Conservation (phyloP, 1,139 yeast genomes). For the Debaryomycetaceae sp. region DNA sequence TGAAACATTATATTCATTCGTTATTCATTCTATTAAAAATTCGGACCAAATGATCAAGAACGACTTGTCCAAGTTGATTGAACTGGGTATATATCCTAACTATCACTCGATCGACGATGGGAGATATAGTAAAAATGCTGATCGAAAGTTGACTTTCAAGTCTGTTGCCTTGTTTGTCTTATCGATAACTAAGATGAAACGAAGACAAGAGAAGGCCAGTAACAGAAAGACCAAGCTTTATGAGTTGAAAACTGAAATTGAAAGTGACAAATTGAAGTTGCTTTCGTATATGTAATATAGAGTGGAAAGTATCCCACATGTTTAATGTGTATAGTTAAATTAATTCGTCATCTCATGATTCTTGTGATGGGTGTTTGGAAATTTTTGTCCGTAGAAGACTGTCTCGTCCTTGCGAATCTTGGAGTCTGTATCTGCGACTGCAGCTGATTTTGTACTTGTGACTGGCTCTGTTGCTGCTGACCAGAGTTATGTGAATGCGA, state of each 20-base stretch:
- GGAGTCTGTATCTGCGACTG: constrained; percentile 31
- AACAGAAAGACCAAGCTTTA: constrained; percentile 21
- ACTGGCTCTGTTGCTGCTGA: constrained; percentile 8
- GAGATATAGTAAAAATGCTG: constrained; percentile 4
- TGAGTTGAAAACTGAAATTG: constrained; percentile 29
- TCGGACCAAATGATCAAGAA: constrained; percentile 37
- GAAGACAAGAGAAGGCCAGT: constrained; percentile 28
- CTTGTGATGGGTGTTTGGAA: constrained; percentile 44
- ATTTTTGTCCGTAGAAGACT: constrained; percentile 36
- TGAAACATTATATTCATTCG: constrained; percentile 48
- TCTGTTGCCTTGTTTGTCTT: constrained; percentile 50
- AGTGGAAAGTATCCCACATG: background rate
- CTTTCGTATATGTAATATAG: constrained; percentile 2
- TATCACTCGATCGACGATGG: constrained; percentile 19
- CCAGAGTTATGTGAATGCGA: background rate
- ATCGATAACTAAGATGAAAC: constrained; percentile 52
- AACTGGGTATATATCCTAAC: constrained; percentile 53
- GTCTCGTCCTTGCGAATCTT: constrained; percentile 35
- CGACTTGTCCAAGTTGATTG: constrained; percentile 43
- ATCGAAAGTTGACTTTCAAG: constrained; percentile 27
- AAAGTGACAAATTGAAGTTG: constrained; percentile 11
- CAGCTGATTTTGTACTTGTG: constrained; percentile 3
- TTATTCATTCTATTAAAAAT: constrained; percentile 43
- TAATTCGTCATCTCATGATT: constrained; percentile 25
- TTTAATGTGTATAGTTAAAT: background rate